Evolutionary conservation across 78 protist genomes (phyloP).

Genomic region (Dictyostelium intermedium): DNA sequence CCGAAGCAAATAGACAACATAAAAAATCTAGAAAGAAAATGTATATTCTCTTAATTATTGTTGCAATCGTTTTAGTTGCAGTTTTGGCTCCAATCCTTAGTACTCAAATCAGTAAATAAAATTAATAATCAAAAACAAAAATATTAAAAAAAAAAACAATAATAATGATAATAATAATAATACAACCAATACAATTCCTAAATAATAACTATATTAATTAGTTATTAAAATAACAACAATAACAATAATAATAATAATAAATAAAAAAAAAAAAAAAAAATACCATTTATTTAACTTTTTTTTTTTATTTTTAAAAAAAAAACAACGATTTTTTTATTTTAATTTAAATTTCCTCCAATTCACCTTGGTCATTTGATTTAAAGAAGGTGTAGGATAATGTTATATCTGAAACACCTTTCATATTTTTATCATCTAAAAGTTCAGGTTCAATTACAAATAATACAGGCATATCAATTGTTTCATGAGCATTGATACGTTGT

Average conservation of each 20-base stretch:
- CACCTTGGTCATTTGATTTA: constrained; percentile 83
- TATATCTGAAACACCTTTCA: constrained; percentile 49
- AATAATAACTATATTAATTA: neutral
- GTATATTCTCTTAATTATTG: constrained; percentile 40
- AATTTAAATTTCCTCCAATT: constrained; percentile 67
- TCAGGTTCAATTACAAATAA: constrained; percentile 96
- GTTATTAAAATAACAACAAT: no score
- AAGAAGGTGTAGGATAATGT: constrained; percentile 90
- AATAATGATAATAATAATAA: neutral
- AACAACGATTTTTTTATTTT: neutral
- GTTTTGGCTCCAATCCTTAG: constrained; percentile 49
- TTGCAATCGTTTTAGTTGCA: constrained; percentile 48
- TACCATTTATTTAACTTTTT: neutral
- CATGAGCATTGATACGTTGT: constrained; percentile 92
- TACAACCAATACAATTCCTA: neutral
- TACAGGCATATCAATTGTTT: constrained; percentile 97
- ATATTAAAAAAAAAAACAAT: neutral
- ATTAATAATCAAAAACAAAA: neutral
- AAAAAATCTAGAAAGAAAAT: constrained; percentile 75
- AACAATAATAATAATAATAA: neutral
- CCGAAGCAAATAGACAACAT: constrained; percentile 78
- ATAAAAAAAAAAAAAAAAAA: neutral
- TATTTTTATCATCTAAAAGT: constrained; percentile 81
- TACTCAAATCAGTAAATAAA: neutral
- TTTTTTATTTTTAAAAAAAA: no score